Base-by-base conservation (phyloP, 352 stramenopile species). In the Pythium dissotocum region DNA sequence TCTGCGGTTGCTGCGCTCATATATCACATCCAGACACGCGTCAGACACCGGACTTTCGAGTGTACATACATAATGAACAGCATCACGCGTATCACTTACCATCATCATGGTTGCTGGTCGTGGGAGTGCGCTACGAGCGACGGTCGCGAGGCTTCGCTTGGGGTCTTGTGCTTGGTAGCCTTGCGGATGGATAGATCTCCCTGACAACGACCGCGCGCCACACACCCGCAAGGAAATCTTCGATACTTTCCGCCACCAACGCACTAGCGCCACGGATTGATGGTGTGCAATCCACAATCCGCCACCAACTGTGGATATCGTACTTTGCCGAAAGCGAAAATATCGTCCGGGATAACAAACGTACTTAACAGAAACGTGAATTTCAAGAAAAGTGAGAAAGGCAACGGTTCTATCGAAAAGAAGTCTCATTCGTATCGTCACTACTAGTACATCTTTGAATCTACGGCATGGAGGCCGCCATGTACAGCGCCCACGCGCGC, bases 1-100 rank as follows among this genome's bases (percentile, higher is more conserved):
- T 99, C 66, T 98, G 94, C 46, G 97, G 98, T 83, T 98, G 93
- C 85, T 94, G 70, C 36, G 49, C 49, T 52, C 16, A 7, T 14
- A 56, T 24, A 26, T 4, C 28, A 68, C 21, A 46, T 28, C 30
- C n/a, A 48, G 2, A 48, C 21, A 36, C 10, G n/a, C 28, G 48
- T 58, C 44, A 68, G 35, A 30, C 13, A 10, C 24, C 32, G n/a
- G 18, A 63, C 28, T 67, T 44, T 30, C 13, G 8, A 0, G 24
- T n/a, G 13, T 6, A 40, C 33, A n/a, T n/a, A n/a, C n/a, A n/a
- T n/a, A n/a, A n/a, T n/a, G n/a, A n/a, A n/a, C n/a, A n/a, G n/a
- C n/a, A n/a, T n/a, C n/a, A n/a, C n/a, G n/a, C n/a, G n/a, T n/a
- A n/a, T n/a, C n/a, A n/a, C n/a, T n/a, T 72, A 84, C 77, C 77